These are phyloP conservation scores for Cyberlindnera mississippiensis DNA, from an alignment of 805 yeast species.

Conservation along the genomic window DNA sequence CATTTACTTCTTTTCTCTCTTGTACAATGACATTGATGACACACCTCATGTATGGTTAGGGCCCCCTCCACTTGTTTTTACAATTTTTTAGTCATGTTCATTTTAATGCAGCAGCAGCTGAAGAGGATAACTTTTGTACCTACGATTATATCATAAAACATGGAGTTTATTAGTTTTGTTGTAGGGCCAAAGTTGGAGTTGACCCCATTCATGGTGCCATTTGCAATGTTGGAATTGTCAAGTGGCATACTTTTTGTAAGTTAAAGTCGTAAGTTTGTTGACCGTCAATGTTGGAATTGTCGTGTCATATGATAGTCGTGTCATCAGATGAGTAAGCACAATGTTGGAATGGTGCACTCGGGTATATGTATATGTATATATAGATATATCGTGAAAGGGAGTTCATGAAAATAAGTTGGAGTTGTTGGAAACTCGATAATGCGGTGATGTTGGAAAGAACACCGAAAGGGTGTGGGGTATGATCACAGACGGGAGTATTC, in stretches of 20 bases:
- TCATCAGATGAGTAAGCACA: constrained; percentile 5
- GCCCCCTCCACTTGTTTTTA: no score
- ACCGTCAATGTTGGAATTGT: constrained; percentile 18
- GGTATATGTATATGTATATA: background rate
- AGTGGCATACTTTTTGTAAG: background rate
- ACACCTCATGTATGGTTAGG: no score
- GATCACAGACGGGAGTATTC: background rate
- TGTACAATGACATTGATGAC: no score
- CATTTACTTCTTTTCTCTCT: no score
- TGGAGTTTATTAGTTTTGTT: background rate
- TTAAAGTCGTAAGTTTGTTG: constrained; percentile 1
- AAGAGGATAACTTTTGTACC: no score
- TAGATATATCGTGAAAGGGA: background rate
- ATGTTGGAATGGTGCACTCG: constrained; percentile 12
- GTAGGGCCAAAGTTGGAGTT: constrained; percentile 13
- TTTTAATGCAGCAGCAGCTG: no score
- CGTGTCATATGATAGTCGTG: background rate
- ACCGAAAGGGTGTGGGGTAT: background rate
- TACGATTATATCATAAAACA: no score
- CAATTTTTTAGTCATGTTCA: no score
- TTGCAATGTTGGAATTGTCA: constrained; percentile 23
- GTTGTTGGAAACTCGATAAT: constrained; percentile 10
- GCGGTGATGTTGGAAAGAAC: background rate
- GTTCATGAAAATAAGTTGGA: background rate
- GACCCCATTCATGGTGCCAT: background rate